Percentiles rank a stretch among this genome's conserved stretches.
These are phyloP conservation scores for Metarhizium anisopliae DNA, from an alignment of 2,329 filamentous ascomycete genomes.

Conservation along the genomic window DNA sequence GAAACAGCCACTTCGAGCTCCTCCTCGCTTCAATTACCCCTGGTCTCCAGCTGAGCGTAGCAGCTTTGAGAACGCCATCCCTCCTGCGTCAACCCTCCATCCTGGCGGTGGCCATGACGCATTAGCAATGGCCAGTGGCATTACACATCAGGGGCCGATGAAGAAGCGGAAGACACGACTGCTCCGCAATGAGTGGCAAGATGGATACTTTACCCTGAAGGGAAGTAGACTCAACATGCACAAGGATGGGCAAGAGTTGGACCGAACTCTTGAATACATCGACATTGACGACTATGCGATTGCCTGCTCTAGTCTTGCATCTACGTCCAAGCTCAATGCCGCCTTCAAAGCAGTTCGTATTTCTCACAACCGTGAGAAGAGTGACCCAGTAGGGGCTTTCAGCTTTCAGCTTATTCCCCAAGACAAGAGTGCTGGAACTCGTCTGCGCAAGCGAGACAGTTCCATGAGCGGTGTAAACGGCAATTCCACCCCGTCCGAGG, in stretches of 20 bases:
- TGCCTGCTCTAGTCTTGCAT: conserved; percentile 68
- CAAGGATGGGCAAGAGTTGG: conserved; percentile 44
- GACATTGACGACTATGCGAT: conserved; percentile 87
- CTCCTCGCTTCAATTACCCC: conserved; percentile 46
- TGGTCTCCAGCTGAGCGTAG: conserved; percentile 43
- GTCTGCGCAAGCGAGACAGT: conserved; percentile 46
- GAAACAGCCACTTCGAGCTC: conserved; percentile 33
- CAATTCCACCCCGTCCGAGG: conserved; percentile 27
- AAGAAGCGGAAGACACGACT: conserved; percentile 87
- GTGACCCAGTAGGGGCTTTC: conserved; percentile 58
- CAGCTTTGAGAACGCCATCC: conserved; percentile 36
- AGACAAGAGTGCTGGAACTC: conserved; percentile 40
- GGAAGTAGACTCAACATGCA: conserved; percentile 70
- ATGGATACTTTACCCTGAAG: conserved; percentile 80
- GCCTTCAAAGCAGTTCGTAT: conserved; percentile 76
- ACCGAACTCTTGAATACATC: conserved; percentile 64
- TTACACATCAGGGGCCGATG: conserved; percentile 78
- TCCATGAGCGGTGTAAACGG: conserved; percentile 23
- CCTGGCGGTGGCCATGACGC: conserved; percentile 15
- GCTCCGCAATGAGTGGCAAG: conserved; percentile 87
- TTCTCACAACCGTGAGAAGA: conserved; percentile 43
- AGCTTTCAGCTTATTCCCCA: conserved; percentile 79
- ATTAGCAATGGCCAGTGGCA: conserved; percentile 34
- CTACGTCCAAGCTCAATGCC: conserved; percentile 71
- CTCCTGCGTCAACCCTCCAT: conserved; percentile 21